Conservation (phyloP, 2,329 filamentous ascomycete genomes). For the Colletotrichum liaoningense region DNA sequence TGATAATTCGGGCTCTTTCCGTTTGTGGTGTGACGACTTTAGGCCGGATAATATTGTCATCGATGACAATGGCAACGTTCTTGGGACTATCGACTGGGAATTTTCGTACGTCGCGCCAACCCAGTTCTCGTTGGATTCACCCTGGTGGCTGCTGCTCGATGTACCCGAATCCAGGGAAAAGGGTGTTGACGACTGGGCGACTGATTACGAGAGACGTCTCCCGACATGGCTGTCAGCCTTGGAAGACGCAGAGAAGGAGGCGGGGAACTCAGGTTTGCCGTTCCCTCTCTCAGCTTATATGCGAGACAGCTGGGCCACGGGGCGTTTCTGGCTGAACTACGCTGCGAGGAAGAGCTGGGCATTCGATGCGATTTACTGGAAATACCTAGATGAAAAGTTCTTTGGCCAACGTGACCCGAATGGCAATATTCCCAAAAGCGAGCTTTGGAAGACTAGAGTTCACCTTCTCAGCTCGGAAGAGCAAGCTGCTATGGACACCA, state of each 20-base stretch:
- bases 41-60: conserved; percentile 47
- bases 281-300: conserved; percentile 47
- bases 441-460: conserved; percentile 36
- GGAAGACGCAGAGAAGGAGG: conserved; percentile 42
- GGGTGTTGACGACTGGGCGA: conserved; percentile 45
- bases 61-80: conserved; percentile 38
- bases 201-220: conserved; percentile 45
- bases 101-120: conserved; percentile 4
- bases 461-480: conserved; percentile 39
- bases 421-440: conserved; percentile 12
- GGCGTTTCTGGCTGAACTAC: conserved; percentile 48
- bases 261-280: accelerated
- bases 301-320: conserved; percentile 49
- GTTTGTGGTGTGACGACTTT: conserved; percentile 48
- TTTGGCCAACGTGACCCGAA: conserved; percentile 42
- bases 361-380: conserved; percentile 52
- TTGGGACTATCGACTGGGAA: conserved; percentile 41
- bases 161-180: conserved; percentile 45
- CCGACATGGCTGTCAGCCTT: conserved; percentile 47
- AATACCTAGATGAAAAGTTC: conserved; percentile 47
- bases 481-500: conserved; percentile 39
- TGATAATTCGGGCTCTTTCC: conserved; percentile 19
- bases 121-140: conserved; percentile 46
- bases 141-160: conserved; percentile 52
- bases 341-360: conserved; percentile 51